Base-by-base conservation (phyloP, 306 rosid genomes). In the Cucurbita argyrosperma region DNA sequence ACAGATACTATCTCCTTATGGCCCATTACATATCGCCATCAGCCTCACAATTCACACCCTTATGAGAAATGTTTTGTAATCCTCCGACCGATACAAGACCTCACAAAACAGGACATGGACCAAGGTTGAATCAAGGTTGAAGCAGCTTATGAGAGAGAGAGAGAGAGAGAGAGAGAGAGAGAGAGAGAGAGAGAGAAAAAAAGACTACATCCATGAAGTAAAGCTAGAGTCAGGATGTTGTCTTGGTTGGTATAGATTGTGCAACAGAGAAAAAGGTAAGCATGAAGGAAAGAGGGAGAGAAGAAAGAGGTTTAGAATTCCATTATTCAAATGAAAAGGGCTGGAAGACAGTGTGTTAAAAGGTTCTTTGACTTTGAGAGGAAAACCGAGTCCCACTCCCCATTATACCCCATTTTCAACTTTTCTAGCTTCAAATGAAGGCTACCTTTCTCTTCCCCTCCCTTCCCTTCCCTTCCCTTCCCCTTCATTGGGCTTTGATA, bases 371-470 rank as follows among this genome's bases (percentile, higher is more conserved):
- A 67, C 53, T 67, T 69, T 15, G 59, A 50, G 50, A 49, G 18
- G 58, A 30, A 21, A 21, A 40, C 10, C 5, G 74, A 70, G 59
- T 70, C 74, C 74, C 74, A 68, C 68, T 62, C 42, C 26, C 74
- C 74, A 49, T 49, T 15, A 70, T 30, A 70, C 74, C 55, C 35
- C 8, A 50, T 26, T 70, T 49, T 30, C 73, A 67, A 49, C 74
- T 49, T 70, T 50, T 70, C 1, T 50, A 70, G 74, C 74, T 70
- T 70, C 74, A 70, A 70, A 50, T 70, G 74, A 70, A 70, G 50
- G 59, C 74, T 50, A 49, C 59, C 45, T 70, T 50, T 70, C 54
- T 59, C 74, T 50, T 70, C 74, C 54, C 74, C 59, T 50, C 50
- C 74, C 23, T 70, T 26, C 59, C 45, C 49, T 50, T 70, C 54